Evolutionary conservation across 176 grass and related monocot species (phyloP).

Genomic region (Triticum dicoccoides): DNA sequence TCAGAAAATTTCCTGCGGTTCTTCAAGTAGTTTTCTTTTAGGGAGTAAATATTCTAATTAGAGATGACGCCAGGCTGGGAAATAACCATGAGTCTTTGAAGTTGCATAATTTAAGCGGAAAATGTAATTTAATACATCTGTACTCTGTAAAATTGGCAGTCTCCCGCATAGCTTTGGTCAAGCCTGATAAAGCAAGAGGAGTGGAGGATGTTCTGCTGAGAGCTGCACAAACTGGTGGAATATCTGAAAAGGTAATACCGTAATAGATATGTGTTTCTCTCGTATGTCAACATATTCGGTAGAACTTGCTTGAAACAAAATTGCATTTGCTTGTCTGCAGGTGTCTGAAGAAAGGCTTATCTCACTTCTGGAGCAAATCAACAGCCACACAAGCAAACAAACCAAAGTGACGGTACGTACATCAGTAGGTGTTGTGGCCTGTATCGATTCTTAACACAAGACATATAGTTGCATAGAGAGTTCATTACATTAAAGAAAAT

Average conservation of each 20-base stretch:
- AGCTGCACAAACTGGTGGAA: slow-evolving; percentile 84
- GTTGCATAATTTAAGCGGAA: not conserved
- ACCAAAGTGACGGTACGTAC: slow-evolving; percentile 91
- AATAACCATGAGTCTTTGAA: not conserved
- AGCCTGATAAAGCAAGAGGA: slow-evolving; percentile 95
- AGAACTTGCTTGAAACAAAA: not conserved
- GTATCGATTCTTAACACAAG: not conserved
- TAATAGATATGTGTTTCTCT: not conserved
- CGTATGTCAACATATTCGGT: too few relatives aligned
- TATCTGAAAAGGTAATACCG: slow-evolving; percentile 79
- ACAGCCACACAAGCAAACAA: slow-evolving; percentile 74
- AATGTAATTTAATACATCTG: not conserved
- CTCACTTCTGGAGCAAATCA: slow-evolving; percentile 84
- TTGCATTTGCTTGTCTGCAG: slow-evolving; percentile 33
- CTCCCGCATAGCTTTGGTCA: slow-evolving; percentile 52
- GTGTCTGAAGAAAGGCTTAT: slow-evolving; percentile 91
- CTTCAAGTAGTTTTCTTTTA: not conserved
- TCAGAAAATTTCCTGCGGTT: not conserved
- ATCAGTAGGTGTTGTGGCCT: not conserved
- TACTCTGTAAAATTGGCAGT: slow-evolving; percentile 9
- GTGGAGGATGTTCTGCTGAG: slow-evolving; percentile 94
- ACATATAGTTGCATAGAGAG: not conserved
- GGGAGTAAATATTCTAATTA: not conserved
- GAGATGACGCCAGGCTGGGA: not conserved
- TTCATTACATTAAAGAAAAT: not conserved